Evolutionary conservation across 176 grass and related monocot genomes (phyloP).

Genomic region (Echinochloa phyllopogon): DNA sequence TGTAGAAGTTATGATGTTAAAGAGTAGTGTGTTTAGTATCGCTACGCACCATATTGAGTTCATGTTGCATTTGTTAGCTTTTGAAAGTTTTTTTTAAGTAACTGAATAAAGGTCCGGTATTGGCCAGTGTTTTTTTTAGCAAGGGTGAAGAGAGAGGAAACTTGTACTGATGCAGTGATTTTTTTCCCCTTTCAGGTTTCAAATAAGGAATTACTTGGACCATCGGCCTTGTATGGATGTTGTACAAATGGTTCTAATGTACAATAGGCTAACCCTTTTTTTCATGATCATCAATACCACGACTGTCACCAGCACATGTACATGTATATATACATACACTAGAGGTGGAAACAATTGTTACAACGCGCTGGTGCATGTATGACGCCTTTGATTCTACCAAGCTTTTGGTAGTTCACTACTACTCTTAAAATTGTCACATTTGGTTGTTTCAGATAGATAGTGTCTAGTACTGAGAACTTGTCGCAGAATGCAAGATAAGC

Average conservation of each 20-base stretch:
- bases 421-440: conserved; percentile 17
- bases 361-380: conserved; percentile 33
- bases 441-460: conserved; percentile 33
- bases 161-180: conserved; percentile 13
- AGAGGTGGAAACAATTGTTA: conserved; percentile 26
- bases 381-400: conserved; percentile 4
- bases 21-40: neutral
- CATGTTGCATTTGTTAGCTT: neutral
- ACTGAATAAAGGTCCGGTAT: neutral
- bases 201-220: conserved; percentile 51
- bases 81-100: neutral
- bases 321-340: conserved; percentile 39
- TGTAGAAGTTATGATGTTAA: neutral
- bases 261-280: conserved; percentile 57
- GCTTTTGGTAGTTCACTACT: neutral
- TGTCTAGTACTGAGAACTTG: conserved; percentile 1
- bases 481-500: conserved; percentile 49
- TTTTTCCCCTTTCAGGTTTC: conserved; percentile 40
- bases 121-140: neutral
- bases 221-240: conserved; percentile 33
- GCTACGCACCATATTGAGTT: neutral
- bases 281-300: conserved; percentile 23
- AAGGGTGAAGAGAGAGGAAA: neutral
- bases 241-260: conserved; percentile 57
- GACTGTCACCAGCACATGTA: conserved; percentile 35